Evolutionary conservation across 2,329 filamentous ascomycete genomes (phyloP).

Genomic region (Epichloe scottii): DNA sequence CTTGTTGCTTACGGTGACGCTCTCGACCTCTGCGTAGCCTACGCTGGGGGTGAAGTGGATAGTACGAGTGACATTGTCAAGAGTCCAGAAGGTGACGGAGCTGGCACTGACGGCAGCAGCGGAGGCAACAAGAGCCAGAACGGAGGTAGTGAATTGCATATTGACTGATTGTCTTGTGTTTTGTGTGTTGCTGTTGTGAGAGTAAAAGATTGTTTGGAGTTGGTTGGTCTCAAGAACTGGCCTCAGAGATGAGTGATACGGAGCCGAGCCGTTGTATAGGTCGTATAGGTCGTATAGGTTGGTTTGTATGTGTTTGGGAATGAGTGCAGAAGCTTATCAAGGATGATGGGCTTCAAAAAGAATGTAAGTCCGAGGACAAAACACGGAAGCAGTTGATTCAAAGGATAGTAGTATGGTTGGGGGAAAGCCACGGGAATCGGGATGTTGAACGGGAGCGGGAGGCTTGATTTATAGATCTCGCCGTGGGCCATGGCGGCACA

Average conservation of each 20-base stretch:
- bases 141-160: conserved; percentile 40
- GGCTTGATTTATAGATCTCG: conserved; percentile 4
- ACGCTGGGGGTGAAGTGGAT: conserved; percentile 37
- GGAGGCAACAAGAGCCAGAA: conserved; percentile 30
- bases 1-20: conserved; percentile 27
- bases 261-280: conserved; percentile 1
- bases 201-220: conserved; percentile 8
- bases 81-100: conserved; percentile 46
- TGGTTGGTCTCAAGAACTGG: conserved; percentile 8
- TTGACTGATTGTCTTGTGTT: conserved; percentile 19
- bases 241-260: conserved; percentile 3
- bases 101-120: conserved; percentile 30
- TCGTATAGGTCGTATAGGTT: neutral
- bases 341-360: conserved; percentile 14
- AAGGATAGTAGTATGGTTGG: neutral
- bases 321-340: conserved; percentile 4
- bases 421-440: neutral
- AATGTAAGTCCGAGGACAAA: conserved; percentile 12
- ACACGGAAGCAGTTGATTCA: conserved; percentile 1
- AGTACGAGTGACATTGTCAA: conserved; percentile 37
- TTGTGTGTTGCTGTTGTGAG: conserved; percentile 3
- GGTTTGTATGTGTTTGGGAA: neutral
- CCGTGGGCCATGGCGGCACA: neutral
- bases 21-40: conserved; percentile 21
- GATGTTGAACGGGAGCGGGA: neutral